phyloP scores from a whole-genome alignment of 2,329 filamentous ascomycete genomes.

The Arthrinium phaeospermum region DNA sequence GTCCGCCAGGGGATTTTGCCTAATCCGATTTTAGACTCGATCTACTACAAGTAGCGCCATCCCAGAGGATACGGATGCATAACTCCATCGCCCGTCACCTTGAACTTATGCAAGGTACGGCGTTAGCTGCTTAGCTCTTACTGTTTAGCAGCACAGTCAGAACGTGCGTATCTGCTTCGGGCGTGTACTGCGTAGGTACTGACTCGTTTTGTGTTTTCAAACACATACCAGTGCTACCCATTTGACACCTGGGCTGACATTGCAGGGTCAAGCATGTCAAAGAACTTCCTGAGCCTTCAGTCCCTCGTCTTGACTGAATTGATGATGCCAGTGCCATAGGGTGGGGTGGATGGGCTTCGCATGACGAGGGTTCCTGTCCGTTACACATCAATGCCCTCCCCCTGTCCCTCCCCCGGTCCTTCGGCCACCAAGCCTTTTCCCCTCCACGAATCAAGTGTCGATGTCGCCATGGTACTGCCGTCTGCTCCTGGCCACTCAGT shows the following conservation, averaged over 20 bases:
- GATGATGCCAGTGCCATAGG: background rate
- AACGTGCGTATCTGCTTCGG: too few relatives aligned
- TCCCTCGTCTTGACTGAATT: background rate
- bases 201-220: constrained; percentile 6
- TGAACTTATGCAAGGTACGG: constrained; percentile 3
- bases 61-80: background rate
- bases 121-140: background rate
- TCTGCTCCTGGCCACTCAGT: constrained; percentile 2
- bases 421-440: background rate
- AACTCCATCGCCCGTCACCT: background rate
- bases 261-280: constrained; percentile 7
- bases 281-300: background rate
- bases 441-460: constrained; percentile 5
- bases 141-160: background rate
- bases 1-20: constrained; percentile 1
- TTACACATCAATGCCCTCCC: constrained; percentile 10
- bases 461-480: background rate
- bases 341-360: background rate
- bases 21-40: constrained; percentile 2
- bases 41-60: background rate
- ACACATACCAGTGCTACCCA: background rate
- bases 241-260: background rate
- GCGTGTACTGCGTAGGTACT: too few relatives aligned
- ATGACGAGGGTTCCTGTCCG: constrained; percentile 3
- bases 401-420: background rate